Base-by-base conservation (phyloP, 768 basidiomycete species). In the Rhizopogon roseolus region DNA sequence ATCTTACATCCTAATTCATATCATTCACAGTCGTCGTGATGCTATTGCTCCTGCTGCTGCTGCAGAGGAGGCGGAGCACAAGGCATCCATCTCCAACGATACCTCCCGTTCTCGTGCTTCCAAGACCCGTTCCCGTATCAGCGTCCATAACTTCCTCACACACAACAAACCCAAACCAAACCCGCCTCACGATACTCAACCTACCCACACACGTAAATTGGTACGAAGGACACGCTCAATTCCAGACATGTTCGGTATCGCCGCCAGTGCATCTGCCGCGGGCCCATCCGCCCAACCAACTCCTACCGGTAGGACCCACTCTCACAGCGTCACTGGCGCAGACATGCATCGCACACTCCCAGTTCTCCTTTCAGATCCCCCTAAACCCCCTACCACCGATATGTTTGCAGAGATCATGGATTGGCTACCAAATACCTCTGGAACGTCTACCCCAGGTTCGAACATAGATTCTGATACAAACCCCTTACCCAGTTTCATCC, bases 161-260 rank as follows among this genome's bases (percentile, higher is more conserved):
- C 76, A 77, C 4, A 71, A 72, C 38, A 80, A 82, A 60, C 81
- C 81, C 64, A 77, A 74, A 60, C 78, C 64, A 17, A 59, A 60
- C 62, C 56, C 59, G 65, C 39, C 61, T 63, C 54, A 51, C 62
- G 34, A 34, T 5, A 10, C 34, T 10, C 34, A 34, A 10, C 63
- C 22, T 22, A 22, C 22, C 22, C 22, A 65, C 1, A 67, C 75
- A 22, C 79, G 83, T 52, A 86, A 83, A 59, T 59, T 70, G 10
- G 73, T 89, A 27, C 72, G 88, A 56, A 90, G 88, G 65, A 84
- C 88, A 10, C 79, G 83, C 34, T 91, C 89, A 13, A 90, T 89
- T 46, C 82, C 88, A 1, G 86, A 89, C 56, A 64, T 71, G 62
- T 70, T 69, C 42, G 63, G 66, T 37, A 50, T 63, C 36, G 65